Conservation (phyloP, 2,329 filamentous ascomycete species). For the Fusarium bulbicola region DNA sequence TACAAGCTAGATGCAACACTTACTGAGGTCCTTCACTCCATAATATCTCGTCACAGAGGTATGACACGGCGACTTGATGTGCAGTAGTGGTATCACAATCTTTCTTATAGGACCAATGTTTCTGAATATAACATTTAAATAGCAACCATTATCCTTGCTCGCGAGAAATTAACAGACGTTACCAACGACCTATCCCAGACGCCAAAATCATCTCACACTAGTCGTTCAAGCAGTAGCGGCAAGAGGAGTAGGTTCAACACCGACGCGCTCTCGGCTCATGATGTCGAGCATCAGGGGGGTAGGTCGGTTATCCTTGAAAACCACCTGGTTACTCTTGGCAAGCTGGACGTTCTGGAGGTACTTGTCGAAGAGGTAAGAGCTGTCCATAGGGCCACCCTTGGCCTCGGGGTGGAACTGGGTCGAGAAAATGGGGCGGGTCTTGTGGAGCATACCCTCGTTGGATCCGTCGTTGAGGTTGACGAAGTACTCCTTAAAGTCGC, state of each 20-base stretch:
- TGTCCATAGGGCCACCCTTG: constrained; percentile 96
- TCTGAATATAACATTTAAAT: constrained; percentile 1
- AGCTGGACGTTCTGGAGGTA: constrained; percentile 89
- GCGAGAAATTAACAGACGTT: constrained; percentile 15
- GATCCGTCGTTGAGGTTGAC: constrained; percentile 97
- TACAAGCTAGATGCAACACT: neutral
- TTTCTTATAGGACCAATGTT: neutral
- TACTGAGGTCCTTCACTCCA: neutral
- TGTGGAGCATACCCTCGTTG: constrained; percentile 98
- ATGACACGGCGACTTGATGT: neutral
- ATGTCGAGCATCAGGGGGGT: constrained; percentile 90
- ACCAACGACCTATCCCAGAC: constrained; percentile 28
- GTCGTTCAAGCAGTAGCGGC: constrained; percentile 56
- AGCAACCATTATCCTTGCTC: constrained; percentile 18
- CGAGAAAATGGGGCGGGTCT: constrained; percentile 94
- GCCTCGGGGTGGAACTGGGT: constrained; percentile 99
- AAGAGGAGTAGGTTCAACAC: constrained; percentile 74
- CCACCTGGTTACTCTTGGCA: constrained; percentile 85
- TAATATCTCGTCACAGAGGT: neutral
- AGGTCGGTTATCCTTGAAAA: constrained; percentile 87
- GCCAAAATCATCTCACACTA: constrained; percentile 23
- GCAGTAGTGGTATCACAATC: neutral
- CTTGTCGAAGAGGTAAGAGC: constrained; percentile 94
- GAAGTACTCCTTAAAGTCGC: constrained; percentile 97
- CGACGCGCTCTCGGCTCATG: constrained; percentile 92